phyloP scores from a whole-genome alignment of 2,329 filamentous ascomycete species.

The Pseudogymnoascus sp. region DNA sequence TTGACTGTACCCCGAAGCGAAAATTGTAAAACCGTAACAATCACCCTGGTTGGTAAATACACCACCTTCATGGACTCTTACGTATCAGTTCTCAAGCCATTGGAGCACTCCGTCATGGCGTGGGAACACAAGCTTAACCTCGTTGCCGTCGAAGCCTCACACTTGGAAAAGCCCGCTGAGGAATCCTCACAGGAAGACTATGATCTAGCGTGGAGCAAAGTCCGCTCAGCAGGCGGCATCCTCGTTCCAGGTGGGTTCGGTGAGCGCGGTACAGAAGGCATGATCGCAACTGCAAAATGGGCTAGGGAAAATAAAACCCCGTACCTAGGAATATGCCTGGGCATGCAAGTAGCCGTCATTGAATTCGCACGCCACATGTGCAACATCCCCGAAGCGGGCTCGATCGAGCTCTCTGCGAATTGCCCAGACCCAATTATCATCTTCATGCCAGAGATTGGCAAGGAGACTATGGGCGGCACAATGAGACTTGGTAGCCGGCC shows the following conservation, averaged over 20 bases:
- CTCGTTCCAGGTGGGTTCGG: constrained; percentile 61
- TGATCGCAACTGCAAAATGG: constrained; percentile 83
- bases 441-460: constrained; percentile 86
- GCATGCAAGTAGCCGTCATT: constrained; percentile 89
- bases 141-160: constrained; percentile 75
- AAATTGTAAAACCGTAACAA: constrained; percentile 63
- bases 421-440: constrained; percentile 52
- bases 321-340: constrained; percentile 84
- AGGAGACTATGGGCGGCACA: constrained; percentile 72
- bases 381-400: constrained; percentile 41
- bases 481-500: constrained; percentile 77
- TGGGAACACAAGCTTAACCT: constrained; percentile 74
- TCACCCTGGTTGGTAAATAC: constrained; percentile 92
- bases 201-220: constrained; percentile 78
- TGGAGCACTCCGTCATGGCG: constrained; percentile 88
- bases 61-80: constrained; percentile 79
- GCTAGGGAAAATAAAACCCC: constrained; percentile 74
- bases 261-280: constrained; percentile 74
- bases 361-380: constrained; percentile 77
- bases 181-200: constrained; percentile 62
- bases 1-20: constrained; percentile 63
- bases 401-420: constrained; percentile 22
- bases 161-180: constrained; percentile 65
- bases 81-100: constrained; percentile 72
- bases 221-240: constrained; percentile 61